These are phyloP conservation scores for Westerdykella ornata DNA, from an alignment of 2,329 filamentous ascomycete species.

Conservation along the genomic window DNA sequence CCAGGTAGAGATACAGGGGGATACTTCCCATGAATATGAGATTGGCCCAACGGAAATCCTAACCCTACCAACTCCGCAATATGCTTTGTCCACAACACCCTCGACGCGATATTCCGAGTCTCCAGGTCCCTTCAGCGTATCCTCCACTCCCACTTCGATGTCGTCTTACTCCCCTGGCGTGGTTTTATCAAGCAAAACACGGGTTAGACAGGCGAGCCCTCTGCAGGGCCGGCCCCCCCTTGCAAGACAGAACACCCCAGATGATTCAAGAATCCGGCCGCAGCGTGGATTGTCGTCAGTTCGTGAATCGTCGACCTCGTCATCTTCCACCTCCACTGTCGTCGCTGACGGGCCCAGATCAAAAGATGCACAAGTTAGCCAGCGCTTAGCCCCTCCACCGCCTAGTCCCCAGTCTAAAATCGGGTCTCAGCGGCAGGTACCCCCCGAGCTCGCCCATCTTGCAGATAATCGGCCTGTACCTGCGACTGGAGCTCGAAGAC, in stretches of 20 bases:
- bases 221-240: conserved; percentile 53
- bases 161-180: conserved; percentile 66
- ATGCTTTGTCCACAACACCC: conserved; percentile 62
- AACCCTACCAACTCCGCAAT: conserved; percentile 60
- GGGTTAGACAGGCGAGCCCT: conserved; percentile 51
- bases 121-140: conserved; percentile 64
- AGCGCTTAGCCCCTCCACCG: conserved; percentile 34
- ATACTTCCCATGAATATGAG: conserved; percentile 34
- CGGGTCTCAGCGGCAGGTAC: conserved; percentile 21
- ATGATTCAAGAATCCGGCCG: conserved; percentile 45
- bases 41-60: conserved; percentile 58
- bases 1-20: conserved; percentile 21
- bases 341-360: conserved; percentile 47
- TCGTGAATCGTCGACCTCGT: conserved; percentile 63
- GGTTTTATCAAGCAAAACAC: conserved; percentile 43
- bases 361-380: conserved; percentile 34
- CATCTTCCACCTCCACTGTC: conserved; percentile 65
- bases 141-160: conserved; percentile 71
- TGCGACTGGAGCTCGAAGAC: conserved; percentile 44
- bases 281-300: conserved; percentile 57
- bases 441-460: conserved; percentile 47
- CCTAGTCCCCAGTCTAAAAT: conserved; percentile 45
- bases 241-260: conserved; percentile 51
- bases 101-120: conserved; percentile 72
- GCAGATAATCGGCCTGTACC: conserved; percentile 52